phyloP scores from a whole-genome alignment of 108 stramenopile species.

The Cylindrotheca fusiformis region DNA sequence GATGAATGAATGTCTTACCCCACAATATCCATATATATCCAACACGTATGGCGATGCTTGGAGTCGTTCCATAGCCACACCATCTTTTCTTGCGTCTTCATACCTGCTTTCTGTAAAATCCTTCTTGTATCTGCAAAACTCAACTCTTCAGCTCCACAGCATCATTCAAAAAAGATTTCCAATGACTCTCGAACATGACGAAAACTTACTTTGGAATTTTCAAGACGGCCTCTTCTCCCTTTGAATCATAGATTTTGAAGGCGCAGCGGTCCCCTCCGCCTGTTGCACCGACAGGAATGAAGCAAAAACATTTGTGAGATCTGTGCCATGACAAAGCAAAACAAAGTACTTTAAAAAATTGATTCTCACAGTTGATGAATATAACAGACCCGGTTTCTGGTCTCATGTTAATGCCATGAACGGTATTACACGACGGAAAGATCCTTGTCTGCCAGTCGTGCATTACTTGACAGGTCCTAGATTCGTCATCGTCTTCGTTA shows the following conservation, averaged over 20 bases:
- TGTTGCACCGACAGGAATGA: not conserved
- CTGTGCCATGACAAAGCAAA: too few relatives aligned
- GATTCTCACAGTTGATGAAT: not conserved
- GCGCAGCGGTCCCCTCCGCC: not conserved
- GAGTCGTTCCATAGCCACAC: conserved; percentile 69
- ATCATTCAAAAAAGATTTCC: too few relatives aligned
- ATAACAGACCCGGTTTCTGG: not conserved
- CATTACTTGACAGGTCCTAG: not conserved
- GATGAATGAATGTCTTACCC: conserved; percentile 4
- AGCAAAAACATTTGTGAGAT: too few relatives aligned
- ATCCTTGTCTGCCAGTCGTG: not conserved
- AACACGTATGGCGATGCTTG: conserved; percentile 51
- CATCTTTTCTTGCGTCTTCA: conserved; percentile 45
- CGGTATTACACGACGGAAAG: not conserved
- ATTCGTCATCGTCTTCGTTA: not conserved
- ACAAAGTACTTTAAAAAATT: too few relatives aligned
- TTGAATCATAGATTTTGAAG: not conserved
- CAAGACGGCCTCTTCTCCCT: not conserved
- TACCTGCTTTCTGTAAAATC: not conserved
- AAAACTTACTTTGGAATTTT: not conserved
- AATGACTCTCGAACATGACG: too few relatives aligned
- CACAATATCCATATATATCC: conserved; percentile 77
- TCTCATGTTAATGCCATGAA: not conserved
- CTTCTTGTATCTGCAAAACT: not conserved
- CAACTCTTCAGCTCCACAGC: too few relatives aligned